Evolutionary conservation across 2,329 filamentous ascomycete genomes (phyloP), one percentile per base, ranked within the genome.

Genomic region (Cladosporium sp.): DNA sequence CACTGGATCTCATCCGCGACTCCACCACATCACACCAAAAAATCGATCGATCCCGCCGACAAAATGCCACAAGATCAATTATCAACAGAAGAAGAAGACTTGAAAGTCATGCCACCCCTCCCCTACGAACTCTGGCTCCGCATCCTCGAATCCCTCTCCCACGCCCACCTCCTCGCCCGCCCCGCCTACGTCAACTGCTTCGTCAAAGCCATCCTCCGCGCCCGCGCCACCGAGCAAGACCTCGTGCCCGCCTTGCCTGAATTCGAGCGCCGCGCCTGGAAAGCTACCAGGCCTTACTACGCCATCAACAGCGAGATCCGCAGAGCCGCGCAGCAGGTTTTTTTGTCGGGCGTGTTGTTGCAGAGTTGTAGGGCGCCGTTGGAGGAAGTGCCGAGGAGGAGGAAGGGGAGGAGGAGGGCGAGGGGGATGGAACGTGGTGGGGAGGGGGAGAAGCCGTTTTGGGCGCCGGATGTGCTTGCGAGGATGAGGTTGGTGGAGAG

Each of bases 121-220:
- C 57, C 57, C 34, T 24, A 26, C 34, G 57, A 59, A 44, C 4
- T 59, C 57, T 44, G 36, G 36, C 24, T 59, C 11, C 32, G 38
- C 21, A 44, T 59, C 57, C 26, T 59, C 32, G 57, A 59, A 59
- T 59, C 36, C 36, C 32, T 59, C 34, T 26, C 32, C 57, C 57
- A 59, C 57, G 18, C 11, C 3, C 11, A 59, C 8, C 57, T 26
- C 32, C 14, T 44, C 24, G 57, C 57, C 36, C 57, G 57, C 36
- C 57, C 57, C 6, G 57, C 34, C 21, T 59, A 59, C 21, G 24
- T 59, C 18, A 47, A 44, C 14, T n/a, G 38, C 58, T 59, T 59
- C 34, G 38, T 59, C 36, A 30, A 28, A 12, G 11, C 21, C 38
- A 47, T 41, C 36, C 7, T 59, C 14, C 7, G 15, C 5, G 8